These are phyloP conservation scores for Astrothelium macrocarpum DNA, from an alignment of 495 filamentous ascomycete species.

Conservation along the genomic window DNA sequence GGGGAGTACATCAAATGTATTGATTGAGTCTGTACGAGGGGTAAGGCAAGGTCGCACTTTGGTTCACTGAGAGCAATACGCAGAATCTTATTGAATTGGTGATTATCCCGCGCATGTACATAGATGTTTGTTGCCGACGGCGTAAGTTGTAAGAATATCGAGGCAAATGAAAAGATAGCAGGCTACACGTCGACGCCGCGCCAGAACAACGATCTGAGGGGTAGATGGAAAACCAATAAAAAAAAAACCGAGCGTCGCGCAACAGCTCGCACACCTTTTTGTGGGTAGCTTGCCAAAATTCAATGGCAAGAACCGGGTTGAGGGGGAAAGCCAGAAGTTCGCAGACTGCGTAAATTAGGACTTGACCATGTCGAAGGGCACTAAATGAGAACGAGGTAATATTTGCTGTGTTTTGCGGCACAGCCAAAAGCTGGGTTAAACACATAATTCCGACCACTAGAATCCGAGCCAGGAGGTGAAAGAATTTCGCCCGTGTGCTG, in stretches of 20 bases:
- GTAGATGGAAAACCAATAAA: not conserved
- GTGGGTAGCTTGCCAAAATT: not conserved
- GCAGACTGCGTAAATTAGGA: not conserved
- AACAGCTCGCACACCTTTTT: not conserved
- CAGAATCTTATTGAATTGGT: not conserved
- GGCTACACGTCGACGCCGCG: conserved; percentile 2
- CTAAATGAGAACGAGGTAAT: not conserved
- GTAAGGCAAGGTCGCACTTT: not conserved
- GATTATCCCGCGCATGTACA: conserved; percentile 5
- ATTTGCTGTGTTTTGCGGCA: not conserved
- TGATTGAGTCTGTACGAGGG: not conserved
- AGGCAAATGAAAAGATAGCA: not conserved
- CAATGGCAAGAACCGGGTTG: not conserved
- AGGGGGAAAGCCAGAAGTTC: not conserved
- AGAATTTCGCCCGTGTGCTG: not conserved
- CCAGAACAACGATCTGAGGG: not conserved
- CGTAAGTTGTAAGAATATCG: not conserved
- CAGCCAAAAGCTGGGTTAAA: not conserved
- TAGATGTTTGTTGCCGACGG: not conserved
- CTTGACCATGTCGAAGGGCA: not conserved
- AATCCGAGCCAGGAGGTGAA: not conserved
- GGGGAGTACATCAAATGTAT: too few relatives aligned
- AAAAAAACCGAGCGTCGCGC: not conserved
- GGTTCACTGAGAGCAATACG: not conserved
- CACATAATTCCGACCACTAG: conserved; percentile 2